These are phyloP conservation scores for Verticillium dahliae DNA, from an alignment of 2,329 filamentous ascomycete species.

Conservation along the genomic window DNA sequence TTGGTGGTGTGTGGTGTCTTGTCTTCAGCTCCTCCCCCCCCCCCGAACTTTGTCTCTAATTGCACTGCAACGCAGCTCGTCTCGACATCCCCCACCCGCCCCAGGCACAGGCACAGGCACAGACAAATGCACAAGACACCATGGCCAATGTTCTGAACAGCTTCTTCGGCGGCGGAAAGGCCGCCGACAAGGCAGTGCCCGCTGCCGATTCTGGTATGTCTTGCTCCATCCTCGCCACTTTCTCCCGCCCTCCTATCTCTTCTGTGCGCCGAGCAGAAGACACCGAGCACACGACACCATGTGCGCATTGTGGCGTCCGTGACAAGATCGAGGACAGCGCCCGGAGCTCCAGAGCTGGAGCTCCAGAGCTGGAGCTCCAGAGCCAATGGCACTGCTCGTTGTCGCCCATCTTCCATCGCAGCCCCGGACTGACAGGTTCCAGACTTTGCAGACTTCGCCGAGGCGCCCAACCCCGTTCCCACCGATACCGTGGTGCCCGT, in stretches of 20 bases:
- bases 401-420: background rate
- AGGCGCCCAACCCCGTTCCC: slow-evolving; percentile 61
- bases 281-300: background rate
- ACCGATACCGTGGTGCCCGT: slow-evolving; percentile 39
- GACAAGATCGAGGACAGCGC: background rate
- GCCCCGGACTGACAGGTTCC: slow-evolving; percentile 14
- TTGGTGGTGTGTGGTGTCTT: background rate
- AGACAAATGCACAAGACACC: slow-evolving; percentile 5
- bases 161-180: slow-evolving; percentile 63
- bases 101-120: no score
- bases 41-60: background rate
- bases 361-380: no score
- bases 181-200: slow-evolving; percentile 41
- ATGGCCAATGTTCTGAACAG: slow-evolving; percentile 60
- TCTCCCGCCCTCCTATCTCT: background rate
- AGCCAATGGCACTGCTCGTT: background rate
- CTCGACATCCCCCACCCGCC: slow-evolving; percentile 4
- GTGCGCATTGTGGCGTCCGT: background rate
- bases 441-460: slow-evolving; percentile 96
- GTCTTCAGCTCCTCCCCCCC: background rate
- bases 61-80: background rate
- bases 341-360: no score
- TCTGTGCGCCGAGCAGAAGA: background rate
- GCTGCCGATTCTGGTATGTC: slow-evolving; percentile 57
- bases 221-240: background rate